Base-by-base conservation (phyloP, 2,329 filamentous ascomycete genomes). In the Xylaria hypoxylon region DNA sequence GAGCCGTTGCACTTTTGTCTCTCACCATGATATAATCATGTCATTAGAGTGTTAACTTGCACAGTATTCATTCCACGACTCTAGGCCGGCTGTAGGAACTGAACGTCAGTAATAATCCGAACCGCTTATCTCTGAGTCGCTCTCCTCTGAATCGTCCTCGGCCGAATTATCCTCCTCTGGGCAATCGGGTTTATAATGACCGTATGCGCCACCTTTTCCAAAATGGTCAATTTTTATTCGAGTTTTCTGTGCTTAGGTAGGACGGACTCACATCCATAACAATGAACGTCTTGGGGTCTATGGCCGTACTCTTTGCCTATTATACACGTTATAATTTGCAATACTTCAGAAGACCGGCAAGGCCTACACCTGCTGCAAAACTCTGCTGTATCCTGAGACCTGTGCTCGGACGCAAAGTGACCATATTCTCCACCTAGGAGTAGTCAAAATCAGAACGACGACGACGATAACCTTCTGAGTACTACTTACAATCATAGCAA, bases 101-200 rank as follows among this genome's bases (percentile, higher is more conserved):
- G 17, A 22, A 42, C 11, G 10, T 19, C 22, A 50, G 8, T 19
- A 40, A 42, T 50, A 22, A 22, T 22, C 17, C 11, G 44, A 59
- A 38, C 28, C 2, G 15, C 38, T 6, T n/a, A 22, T 33, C 5
- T 40, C 38, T 40, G 13, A 2, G 15, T 40, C 38, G 15, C 13
- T 40, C 38, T 40, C 19, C 8, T 45, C 53, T 6, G 38, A 33
- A 45, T 56, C 38, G 17, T 56, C 24, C 2, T 47, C 44, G 2
- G 26, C 45, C 3, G 17, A 24, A 24, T 50, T 22, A 11, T n/a
- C 47, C 5, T 56, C 24, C 22, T 40, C 19, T 3, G 44, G 44
- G 45, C 56, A 59, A 19, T 47, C 31, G 10, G 31, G 44, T 35
- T 31, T 59, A 19, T 59, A 59, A 22, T 59, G 56, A n/a, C 45